Conservation (phyloP, 2,329 filamentous ascomycete genomes). For the Colletotrichum magnum region DNA sequence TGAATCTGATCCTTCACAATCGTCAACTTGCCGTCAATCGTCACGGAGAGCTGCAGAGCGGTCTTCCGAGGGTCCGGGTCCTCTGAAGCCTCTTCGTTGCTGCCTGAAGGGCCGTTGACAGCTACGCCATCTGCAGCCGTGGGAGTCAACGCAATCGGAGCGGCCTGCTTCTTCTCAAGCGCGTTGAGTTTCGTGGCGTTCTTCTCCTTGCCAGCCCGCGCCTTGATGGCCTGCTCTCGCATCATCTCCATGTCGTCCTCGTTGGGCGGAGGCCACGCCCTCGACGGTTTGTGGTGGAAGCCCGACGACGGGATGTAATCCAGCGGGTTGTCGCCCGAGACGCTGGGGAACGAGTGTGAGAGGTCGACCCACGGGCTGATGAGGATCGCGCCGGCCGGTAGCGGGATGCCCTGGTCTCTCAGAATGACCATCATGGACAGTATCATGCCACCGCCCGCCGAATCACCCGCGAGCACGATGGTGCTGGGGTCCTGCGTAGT, state of each 20-base stretch:
- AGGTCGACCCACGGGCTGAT: constrained; percentile 97
- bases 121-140: constrained; percentile 40
- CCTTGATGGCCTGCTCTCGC: constrained; percentile 64
- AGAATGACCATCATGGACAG: constrained; percentile 83
- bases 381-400: constrained; percentile 90
- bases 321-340: constrained; percentile 77
- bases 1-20: constrained; percentile 94
- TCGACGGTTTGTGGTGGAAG: constrained; percentile 91
- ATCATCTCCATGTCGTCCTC: constrained; percentile 77
- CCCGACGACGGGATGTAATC: constrained; percentile 93
- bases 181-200: constrained; percentile 43
- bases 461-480: constrained; percentile 92
- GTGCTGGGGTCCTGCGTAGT: constrained; percentile 82
- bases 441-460: constrained; percentile 93
- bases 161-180: constrained; percentile 52
- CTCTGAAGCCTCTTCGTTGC: not conserved
- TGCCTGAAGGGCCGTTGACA: constrained; percentile 9
- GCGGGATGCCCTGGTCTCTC: constrained; percentile 84
- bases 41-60: constrained; percentile 68
- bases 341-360: constrained; percentile 94
- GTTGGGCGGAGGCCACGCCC: constrained; percentile 93
- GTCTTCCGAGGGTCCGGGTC: constrained; percentile 44
- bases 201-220: constrained; percentile 44
- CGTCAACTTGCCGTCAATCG: constrained; percentile 78
- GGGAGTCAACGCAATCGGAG: constrained; percentile 44